These are phyloP conservation scores for Fusarium oxysporum DNA, from an alignment of 2,329 filamentous ascomycete species.

Conservation along the genomic window DNA sequence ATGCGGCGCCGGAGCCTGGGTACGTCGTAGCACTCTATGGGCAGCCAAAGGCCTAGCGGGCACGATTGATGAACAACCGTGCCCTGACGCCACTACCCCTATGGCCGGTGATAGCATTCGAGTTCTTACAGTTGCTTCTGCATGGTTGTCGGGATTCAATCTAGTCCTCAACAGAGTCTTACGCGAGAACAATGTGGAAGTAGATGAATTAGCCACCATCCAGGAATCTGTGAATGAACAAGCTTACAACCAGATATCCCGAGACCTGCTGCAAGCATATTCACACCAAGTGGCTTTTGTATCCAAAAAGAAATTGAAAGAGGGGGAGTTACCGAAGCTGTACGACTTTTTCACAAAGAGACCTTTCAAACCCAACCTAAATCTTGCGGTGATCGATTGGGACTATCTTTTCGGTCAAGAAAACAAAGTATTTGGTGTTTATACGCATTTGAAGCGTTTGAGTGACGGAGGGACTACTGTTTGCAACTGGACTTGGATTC, in stretches of 20 bases:
- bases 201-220: background rate
- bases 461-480: background rate
- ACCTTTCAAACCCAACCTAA: background rate
- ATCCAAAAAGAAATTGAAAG: background rate
- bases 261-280: background rate
- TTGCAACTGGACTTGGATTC: slow-evolving; percentile 1
- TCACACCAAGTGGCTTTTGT: background rate
- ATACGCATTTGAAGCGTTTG: background rate
- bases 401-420: background rate
- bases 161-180: background rate
- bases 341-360: background rate
- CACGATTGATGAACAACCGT: background rate
- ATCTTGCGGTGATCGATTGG: background rate
- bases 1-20: background rate
- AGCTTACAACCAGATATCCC: background rate
- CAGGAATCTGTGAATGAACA: background rate
- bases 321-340: background rate
- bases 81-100: background rate
- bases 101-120: background rate
- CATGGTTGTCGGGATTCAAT: background rate
- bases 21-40: background rate
- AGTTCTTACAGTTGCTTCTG: background rate
- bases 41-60: background rate
- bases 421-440: background rate
- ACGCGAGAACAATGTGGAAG: background rate